A percentile compares a stretch with the other conserved stretches of the same genome.
Conservation (phyloP, 352 stramenopile genomes). For the Globisporangium echinulatum region DNA sequence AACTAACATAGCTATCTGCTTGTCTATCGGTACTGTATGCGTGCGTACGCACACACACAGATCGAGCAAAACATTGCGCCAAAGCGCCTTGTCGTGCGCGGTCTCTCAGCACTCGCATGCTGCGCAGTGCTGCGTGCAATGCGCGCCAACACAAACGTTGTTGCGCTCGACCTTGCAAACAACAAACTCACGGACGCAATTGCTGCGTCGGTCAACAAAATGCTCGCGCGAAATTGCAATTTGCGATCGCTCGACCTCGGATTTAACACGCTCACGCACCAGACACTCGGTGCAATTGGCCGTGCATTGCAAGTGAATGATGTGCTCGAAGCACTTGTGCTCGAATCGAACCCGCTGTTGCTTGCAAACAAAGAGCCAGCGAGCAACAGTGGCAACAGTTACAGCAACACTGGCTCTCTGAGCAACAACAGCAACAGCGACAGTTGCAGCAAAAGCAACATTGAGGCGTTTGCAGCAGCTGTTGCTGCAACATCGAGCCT, state of each 20-base stretch:
- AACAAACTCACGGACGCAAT: slow-evolving; percentile 44
- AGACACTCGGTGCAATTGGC: slow-evolving; percentile 28
- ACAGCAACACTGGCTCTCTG: too few relatives aligned
- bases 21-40: not conserved
- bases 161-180: slow-evolving; percentile 52
- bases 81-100: slow-evolving; percentile 39
- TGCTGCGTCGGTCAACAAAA: slow-evolving; percentile 31
- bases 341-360: slow-evolving; percentile 58
- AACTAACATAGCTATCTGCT: too few relatives aligned
- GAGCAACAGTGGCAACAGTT: too few relatives aligned
- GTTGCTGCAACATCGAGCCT: slow-evolving; percentile 34
- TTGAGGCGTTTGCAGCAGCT: slow-evolving; percentile 35
- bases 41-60: slow-evolving; percentile 12
- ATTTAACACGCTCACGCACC: slow-evolving; percentile 45
- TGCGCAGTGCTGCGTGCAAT: slow-evolving; percentile 53
- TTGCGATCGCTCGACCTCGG: slow-evolving; percentile 48
- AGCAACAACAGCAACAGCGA: not conserved
- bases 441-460: slow-evolving; percentile 8
- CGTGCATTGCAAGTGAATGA: slow-evolving; percentile 31
- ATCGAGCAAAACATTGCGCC: slow-evolving; percentile 41
- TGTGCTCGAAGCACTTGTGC: slow-evolving; percentile 41
- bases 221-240: slow-evolving; percentile 51
- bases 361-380: slow-evolving; percentile 18
- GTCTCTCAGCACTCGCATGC: slow-evolving; percentile 40
- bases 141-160: slow-evolving; percentile 47